Conservation (phyloP, 2,329 filamentous ascomycete species). For the Cordyceps javanica region DNA sequence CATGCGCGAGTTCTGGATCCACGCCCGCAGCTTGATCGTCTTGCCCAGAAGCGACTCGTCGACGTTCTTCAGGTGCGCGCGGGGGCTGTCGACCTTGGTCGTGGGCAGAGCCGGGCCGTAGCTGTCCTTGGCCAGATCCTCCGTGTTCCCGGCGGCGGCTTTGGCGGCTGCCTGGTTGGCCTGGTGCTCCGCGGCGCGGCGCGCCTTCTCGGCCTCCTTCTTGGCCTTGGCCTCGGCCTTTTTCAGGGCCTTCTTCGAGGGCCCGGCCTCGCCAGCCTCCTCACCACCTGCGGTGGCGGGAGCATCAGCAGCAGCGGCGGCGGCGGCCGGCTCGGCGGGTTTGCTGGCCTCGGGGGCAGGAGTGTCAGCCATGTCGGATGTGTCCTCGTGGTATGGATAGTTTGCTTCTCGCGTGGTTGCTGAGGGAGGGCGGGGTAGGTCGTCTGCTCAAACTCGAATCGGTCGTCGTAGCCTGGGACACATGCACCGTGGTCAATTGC, state of each 20-base stretch:
- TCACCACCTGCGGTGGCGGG: slow-evolving; percentile 9
- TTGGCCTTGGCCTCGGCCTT: slow-evolving; percentile 82
- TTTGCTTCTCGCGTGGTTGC: neutral
- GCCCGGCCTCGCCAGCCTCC: slow-evolving; percentile 23
- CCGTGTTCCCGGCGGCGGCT: slow-evolving; percentile 57
- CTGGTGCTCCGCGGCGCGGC: slow-evolving; percentile 66
- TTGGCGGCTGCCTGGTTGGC: slow-evolving; percentile 63
- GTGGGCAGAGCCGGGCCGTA: slow-evolving; percentile 65
- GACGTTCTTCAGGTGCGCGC: slow-evolving; percentile 58
- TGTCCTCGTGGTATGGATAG: neutral
- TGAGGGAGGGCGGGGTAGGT: slow-evolving; percentile 6
- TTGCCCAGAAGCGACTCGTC: slow-evolving; percentile 60
- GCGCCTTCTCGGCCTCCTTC: slow-evolving; percentile 77
- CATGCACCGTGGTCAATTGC: neutral
- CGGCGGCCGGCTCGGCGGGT: slow-evolving; percentile 8
- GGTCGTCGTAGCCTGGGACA: neutral
- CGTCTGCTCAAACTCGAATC: neutral
- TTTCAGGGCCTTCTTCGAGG: slow-evolving; percentile 76
- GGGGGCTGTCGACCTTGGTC: slow-evolving; percentile 49
- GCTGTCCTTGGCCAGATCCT: slow-evolving; percentile 66
- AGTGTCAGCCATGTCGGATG: slow-evolving; percentile 26
- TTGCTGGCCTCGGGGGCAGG: slow-evolving; percentile 16
- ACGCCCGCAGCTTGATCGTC: slow-evolving; percentile 69
- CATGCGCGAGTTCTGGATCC: slow-evolving; percentile 79
- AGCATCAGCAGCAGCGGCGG: slow-evolving; percentile 1